phyloP scores from a whole-genome alignment of 2,329 filamentous ascomycete genomes.

The Penicillium griseofulvum region DNA sequence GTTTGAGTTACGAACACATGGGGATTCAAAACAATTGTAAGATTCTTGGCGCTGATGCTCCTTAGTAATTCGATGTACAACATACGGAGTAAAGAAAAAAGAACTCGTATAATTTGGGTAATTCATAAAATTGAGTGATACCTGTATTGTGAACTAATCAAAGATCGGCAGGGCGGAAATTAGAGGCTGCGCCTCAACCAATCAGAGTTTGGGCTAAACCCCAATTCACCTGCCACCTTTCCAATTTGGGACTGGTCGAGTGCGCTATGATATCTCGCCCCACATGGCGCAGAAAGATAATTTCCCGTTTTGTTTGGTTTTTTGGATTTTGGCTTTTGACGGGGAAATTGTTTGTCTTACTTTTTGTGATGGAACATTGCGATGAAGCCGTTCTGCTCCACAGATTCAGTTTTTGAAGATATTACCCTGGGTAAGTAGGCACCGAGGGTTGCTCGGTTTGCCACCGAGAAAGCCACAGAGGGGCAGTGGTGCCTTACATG shows the following conservation, averaged over 20 bases:
- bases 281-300: constrained; percentile 16
- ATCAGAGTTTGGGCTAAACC: not conserved
- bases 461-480: constrained; percentile 4
- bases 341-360: not conserved
- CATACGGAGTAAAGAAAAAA: not conserved
- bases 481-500: constrained; percentile 4
- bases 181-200: constrained; percentile 4
- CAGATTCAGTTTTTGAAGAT: not conserved
- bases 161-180: constrained; percentile 26
- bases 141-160: not conserved
- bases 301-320: constrained; percentile 14
- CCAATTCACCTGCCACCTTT: constrained; percentile 9
- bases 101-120: not conserved
- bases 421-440: not conserved
- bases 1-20: not conserved
- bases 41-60: not conserved
- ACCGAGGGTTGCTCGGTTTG: not conserved
- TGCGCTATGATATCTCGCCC: constrained; percentile 1
- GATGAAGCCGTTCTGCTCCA: not conserved
- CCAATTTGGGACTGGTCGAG: constrained; percentile 8
- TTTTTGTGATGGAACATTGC: not conserved
- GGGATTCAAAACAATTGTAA: not conserved
- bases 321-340: not conserved
- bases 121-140: not conserved
- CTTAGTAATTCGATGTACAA: not conserved